A percentile compares a stretch with the other conserved stretches of the same genome.
Conservation (phyloP, 2,329 filamentous ascomycete genomes). For the Aspergillus carbonarius region DNA sequence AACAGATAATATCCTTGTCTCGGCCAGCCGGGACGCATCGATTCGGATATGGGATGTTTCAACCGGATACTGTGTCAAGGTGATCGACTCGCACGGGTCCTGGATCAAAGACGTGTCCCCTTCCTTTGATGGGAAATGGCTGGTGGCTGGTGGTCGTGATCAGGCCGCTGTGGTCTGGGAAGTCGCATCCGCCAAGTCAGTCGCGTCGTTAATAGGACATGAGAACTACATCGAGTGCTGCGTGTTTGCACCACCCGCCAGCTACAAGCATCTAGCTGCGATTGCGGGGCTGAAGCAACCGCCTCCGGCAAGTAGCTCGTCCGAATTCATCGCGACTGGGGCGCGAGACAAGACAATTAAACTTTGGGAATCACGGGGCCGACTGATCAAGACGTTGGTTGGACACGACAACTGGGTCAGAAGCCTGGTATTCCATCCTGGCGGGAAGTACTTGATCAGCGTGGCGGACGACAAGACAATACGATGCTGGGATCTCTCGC, state of each 20-base stretch:
- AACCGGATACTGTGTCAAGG: slow-evolving; percentile 86
- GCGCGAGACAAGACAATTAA: slow-evolving; percentile 87
- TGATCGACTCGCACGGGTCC: slow-evolving; percentile 74
- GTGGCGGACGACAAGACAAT: slow-evolving; percentile 89
- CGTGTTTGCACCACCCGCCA: slow-evolving; percentile 74
- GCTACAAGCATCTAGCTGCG: slow-evolving; percentile 73
- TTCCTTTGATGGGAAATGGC: slow-evolving; percentile 76
- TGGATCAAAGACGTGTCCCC: slow-evolving; percentile 86
- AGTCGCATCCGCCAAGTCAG: slow-evolving; percentile 70
- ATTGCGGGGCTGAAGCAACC: slow-evolving; percentile 82
- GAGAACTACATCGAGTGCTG: slow-evolving; percentile 86
- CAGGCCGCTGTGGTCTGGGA: slow-evolving; percentile 85
- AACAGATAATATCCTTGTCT: slow-evolving; percentile 74
- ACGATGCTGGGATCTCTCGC: slow-evolving; percentile 87
- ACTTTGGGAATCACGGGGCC: slow-evolving; percentile 83
- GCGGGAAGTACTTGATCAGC: slow-evolving; percentile 84
- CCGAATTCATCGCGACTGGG: slow-evolving; percentile 87
- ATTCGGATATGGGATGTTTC: slow-evolving; percentile 88
- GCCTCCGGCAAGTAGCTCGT: slow-evolving; percentile 69
- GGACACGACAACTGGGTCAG: slow-evolving; percentile 97
- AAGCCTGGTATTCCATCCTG: slow-evolving; percentile 82
- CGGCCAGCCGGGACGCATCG: slow-evolving; percentile 79
- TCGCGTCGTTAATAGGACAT: slow-evolving; percentile 78
- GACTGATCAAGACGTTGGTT: slow-evolving; percentile 75
- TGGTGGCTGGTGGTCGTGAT: slow-evolving; percentile 79